A percentile compares a stretch with the other conserved stretches of the same genome.
Conservation (phyloP, 345 rosid genomes). For the Turritis glabra region DNA sequence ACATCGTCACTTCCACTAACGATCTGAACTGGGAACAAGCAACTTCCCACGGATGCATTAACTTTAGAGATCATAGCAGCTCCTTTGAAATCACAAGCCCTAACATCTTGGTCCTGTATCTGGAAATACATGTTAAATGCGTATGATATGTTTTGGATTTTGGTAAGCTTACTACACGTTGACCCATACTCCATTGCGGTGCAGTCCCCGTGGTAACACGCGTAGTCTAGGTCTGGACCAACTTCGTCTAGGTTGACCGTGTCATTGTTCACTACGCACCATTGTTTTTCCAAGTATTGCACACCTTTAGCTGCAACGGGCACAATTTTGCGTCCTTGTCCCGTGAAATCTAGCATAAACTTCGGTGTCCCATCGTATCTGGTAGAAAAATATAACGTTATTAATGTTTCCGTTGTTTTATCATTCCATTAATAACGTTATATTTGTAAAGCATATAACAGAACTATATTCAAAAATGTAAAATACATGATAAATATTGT, state of each 20-base stretch:
- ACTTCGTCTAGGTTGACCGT: conserved; percentile 8
- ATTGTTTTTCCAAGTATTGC: conserved; percentile 53
- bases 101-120: conserved; percentile 51
- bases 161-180: conserved; percentile 46
- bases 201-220: conserved; percentile 68
- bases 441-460: not conserved
- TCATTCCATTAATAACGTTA: not conserved
- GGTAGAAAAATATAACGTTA: not conserved
- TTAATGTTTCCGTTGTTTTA: too few relatives aligned
- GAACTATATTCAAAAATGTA: not conserved
- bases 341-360: conserved; percentile 66
- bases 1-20: conserved; percentile 41
- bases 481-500: not conserved
- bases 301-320: conserved; percentile 64
- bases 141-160: conserved; percentile 48
- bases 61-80: conserved; percentile 44
- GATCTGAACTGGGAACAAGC: conserved; percentile 67
- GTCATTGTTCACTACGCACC: conserved; percentile 56
- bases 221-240: conserved; percentile 40
- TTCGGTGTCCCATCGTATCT: conserved; percentile 74
- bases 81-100: conserved; percentile 70
- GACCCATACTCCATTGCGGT: conserved; percentile 43
- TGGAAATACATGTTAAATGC: conserved; percentile 84
- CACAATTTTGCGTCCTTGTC: conserved; percentile 50
- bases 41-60: conserved; percentile 48